Evolutionary conservation across 2,329 filamentous ascomycete genomes (phyloP).

Genomic region (Biscogniauxia marginata): DNA sequence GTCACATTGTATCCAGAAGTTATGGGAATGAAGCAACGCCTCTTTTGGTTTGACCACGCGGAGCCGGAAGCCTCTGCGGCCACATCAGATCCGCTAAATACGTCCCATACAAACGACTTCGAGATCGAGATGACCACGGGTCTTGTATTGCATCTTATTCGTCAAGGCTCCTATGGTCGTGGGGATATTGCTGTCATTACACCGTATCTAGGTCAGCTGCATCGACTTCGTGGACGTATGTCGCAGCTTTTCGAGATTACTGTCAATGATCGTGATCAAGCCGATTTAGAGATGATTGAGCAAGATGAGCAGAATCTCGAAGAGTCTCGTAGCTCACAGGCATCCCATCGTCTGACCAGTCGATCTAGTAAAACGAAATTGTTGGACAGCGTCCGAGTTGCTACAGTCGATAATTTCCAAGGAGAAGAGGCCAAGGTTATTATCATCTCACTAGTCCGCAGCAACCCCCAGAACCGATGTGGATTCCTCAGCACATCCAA

Average conservation of each 20-base stretch:
- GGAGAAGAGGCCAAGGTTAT: slow-evolving; percentile 73
- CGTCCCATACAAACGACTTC: slow-evolving; percentile 53
- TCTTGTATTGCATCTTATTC: slow-evolving; percentile 62
- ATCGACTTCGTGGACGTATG: slow-evolving; percentile 48
- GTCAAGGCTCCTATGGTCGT: slow-evolving; percentile 59
- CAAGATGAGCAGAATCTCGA: slow-evolving; percentile 22
- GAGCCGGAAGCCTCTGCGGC: slow-evolving; percentile 28
- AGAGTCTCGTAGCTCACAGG: background rate
- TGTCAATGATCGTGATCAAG: slow-evolving; percentile 60
- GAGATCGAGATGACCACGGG: slow-evolving; percentile 64
- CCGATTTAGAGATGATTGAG: slow-evolving; percentile 46
- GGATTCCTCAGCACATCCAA: slow-evolving; percentile 69
- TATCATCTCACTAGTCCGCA: slow-evolving; percentile 68
- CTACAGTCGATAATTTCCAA: slow-evolving; percentile 74
- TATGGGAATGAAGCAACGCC: slow-evolving; percentile 44
- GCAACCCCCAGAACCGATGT: slow-evolving; percentile 56
- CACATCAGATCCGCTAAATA: slow-evolving; percentile 23
- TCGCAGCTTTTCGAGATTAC: slow-evolving; percentile 56
- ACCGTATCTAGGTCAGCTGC: slow-evolving; percentile 59
- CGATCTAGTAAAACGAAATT: slow-evolving; percentile 40
- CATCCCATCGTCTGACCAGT: slow-evolving; percentile 1
- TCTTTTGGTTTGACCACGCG: slow-evolving; percentile 60
- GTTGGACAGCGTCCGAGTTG: slow-evolving; percentile 50
- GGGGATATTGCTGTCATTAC: slow-evolving; percentile 70
- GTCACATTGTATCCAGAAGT: slow-evolving; percentile 41